These are phyloP conservation scores for Petasospora rhodanensis DNA, from an alignment of 1,139 yeast genomes.

Conservation along the genomic window DNA sequence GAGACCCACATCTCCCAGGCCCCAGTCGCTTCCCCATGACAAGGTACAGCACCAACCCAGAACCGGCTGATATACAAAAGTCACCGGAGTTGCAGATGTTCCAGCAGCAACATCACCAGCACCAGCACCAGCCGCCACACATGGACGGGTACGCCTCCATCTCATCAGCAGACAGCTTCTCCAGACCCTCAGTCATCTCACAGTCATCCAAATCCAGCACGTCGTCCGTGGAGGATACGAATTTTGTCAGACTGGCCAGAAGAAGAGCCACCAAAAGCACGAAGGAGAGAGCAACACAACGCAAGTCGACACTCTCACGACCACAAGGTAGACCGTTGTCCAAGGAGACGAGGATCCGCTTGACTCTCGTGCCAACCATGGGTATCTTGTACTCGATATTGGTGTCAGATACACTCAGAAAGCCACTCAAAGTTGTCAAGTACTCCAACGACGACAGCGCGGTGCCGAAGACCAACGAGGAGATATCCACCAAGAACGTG, in stretches of 20 bases:
- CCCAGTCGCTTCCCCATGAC: too few relatives aligned
- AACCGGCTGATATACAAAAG: too few relatives aligned
- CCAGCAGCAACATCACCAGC: too few relatives aligned
- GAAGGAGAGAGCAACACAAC: conserved; percentile 14
- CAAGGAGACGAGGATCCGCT: conserved; percentile 46
- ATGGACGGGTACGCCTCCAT: too few relatives aligned
- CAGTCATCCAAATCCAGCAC: conserved; percentile 7
- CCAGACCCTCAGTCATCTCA: conserved; percentile 1
- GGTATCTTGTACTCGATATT: conserved; percentile 40
- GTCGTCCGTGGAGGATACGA: conserved; percentile 4
- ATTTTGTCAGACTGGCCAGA: conserved; percentile 22
- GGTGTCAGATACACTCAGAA: conserved; percentile 34
- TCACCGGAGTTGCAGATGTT: too few relatives aligned
- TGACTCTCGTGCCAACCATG: conserved; percentile 43
- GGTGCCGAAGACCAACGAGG: conserved; percentile 15
- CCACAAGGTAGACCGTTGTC: conserved; percentile 50
- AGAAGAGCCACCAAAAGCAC: conserved; percentile 18
- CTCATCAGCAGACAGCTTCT: conserved; percentile 3
- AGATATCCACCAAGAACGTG: conserved; percentile 19
- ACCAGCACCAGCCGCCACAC: too few relatives aligned
- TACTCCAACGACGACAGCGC: conserved; percentile 16
- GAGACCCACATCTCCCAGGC: too few relatives aligned
- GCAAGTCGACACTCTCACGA: conserved; percentile 25
- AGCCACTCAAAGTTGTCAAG: conserved; percentile 24
- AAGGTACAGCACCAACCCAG: too few relatives aligned